Percentiles rank a stretch among this genome's conserved stretches.
phyloP scores from a whole-genome alignment of 1,139 yeast species.

The Candida sp. region DNA sequence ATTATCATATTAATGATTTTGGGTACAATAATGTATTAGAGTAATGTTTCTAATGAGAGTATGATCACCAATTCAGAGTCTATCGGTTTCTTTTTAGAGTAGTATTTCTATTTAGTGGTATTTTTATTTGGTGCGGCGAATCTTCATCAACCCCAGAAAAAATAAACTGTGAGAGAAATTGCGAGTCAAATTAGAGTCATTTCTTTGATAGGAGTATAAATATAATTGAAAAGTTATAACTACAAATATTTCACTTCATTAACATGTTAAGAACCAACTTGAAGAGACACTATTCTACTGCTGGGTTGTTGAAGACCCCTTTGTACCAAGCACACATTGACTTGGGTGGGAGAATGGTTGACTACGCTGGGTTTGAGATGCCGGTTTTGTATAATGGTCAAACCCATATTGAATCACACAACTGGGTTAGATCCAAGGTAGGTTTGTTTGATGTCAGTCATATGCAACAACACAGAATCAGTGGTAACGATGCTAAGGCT shows the following conservation, averaged over 20 bases:
- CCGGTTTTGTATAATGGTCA: constrained; percentile 85
- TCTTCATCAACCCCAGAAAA: too few relatives aligned
- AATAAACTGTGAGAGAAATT: too few relatives aligned
- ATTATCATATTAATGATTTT: not conserved
- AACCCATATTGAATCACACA: constrained; percentile 87
- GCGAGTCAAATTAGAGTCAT: not conserved
- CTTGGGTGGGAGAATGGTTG: constrained; percentile 87
- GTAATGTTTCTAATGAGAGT: too few relatives aligned
- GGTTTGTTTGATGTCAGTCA: constrained; percentile 97
- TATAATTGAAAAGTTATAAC: not conserved
- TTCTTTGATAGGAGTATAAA: not conserved
- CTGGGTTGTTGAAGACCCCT: constrained; percentile 60
- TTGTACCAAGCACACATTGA: constrained; percentile 75
- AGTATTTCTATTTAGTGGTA: too few relatives aligned
- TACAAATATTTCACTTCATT: not conserved
- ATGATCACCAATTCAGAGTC: too few relatives aligned
- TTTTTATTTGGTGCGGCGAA: too few relatives aligned
- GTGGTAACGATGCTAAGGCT: constrained; percentile 65
- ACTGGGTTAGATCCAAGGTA: constrained; percentile 86
- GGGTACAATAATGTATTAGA: not conserved
- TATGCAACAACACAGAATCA: constrained; percentile 85
- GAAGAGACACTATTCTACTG: constrained; percentile 24
- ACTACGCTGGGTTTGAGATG: constrained; percentile 94
- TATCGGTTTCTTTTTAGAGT: too few relatives aligned
- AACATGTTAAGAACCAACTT: constrained; percentile 14